Conservation (phyloP, 2,329 filamentous ascomycete species). For the Kalmusia sp. region DNA sequence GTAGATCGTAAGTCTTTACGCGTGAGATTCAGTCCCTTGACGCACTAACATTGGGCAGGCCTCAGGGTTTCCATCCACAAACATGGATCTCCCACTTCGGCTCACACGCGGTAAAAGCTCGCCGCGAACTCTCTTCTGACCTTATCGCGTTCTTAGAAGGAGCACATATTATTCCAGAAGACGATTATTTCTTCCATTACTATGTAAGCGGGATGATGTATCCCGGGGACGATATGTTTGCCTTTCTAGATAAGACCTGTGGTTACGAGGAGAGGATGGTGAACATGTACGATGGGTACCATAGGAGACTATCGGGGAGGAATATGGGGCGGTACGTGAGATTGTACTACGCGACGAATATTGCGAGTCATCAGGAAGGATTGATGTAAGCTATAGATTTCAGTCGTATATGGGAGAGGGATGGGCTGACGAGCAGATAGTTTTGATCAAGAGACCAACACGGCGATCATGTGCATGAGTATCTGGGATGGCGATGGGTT, state of each 20-base stretch:
- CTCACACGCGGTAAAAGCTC: background rate
- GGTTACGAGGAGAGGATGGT: background rate
- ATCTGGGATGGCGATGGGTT: slow-evolving; percentile 6
- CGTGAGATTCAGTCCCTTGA: too few relatives aligned
- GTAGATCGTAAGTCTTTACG: too few relatives aligned
- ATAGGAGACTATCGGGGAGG: background rate
- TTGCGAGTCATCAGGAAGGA: slow-evolving; percentile 6
- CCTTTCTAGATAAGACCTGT: background rate
- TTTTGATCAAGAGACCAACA: slow-evolving; percentile 18
- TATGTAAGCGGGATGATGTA: slow-evolving; percentile 1
- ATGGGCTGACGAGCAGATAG: slow-evolving; percentile 7
- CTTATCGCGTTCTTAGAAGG: slow-evolving; percentile 8
- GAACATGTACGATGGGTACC: background rate
- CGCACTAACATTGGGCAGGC: too few relatives aligned
- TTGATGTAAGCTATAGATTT: slow-evolving; percentile 7
- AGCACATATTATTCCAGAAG: background rate
- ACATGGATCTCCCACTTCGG: slow-evolving; percentile 9
- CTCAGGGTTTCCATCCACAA: background rate
- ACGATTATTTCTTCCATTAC: slow-evolving; percentile 10
- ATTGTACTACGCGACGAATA: slow-evolving; percentile 10
- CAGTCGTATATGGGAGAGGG: too few relatives aligned
- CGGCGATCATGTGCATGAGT: slow-evolving; percentile 13
- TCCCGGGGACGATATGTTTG: slow-evolving; percentile 4
- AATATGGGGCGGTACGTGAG: slow-evolving; percentile 5
- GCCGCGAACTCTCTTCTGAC: slow-evolving; percentile 1